Evolutionary conservation across 768 basidiomycete genomes (phyloP), one percentile per base, ranked within the genome.

Genomic region (Auricularia auricula-judae): DNA sequence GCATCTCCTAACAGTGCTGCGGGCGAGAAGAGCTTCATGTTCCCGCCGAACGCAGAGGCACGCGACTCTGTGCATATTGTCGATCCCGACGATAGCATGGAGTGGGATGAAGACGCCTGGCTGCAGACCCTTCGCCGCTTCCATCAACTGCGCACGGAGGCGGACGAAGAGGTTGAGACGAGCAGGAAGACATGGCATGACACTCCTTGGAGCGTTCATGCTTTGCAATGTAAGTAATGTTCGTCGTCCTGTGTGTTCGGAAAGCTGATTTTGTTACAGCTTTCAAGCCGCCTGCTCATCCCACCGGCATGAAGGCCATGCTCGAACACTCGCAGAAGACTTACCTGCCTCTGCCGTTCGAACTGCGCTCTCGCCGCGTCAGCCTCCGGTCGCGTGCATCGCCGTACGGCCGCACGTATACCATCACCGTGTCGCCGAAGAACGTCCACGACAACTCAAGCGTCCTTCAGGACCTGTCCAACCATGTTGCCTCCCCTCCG

Each of bases 341-440:
- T 62, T 91, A 82, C 62, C 83, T 84, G 0, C 87, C 88, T 4
- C 81, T 91, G n/a, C 85, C 90, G 0, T 85, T 84, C 0, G 88
- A 90, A 61, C 79, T 89, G 21, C 82, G 84, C 4, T 80, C 81
- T 33, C 84, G 79, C 62, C 84, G 86, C 18, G 71, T 80, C 56
- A 82, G 87, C 42, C 87, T 86, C 1, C 81, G 88, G 35, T 91
- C 89, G 34, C 80, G 90, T 18, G 78, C 87, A 0, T 87, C 87
- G 3, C 90, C 89, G 0, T 91, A 92, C 66, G 87, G 89, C 42
- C 74, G 79, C 62, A 69, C 76, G 16, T 80, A 85, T 14, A 70
- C 76, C 11, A 73, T 76, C 44, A 85, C 80, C 70, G 72, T 77
- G 0, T 77, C 80, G 1, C 70, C 78, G 77, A 53, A 65, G 72